Evolutionary conservation across 169 alveolate species (phyloP).

Genomic region (Cryptosporidium muris): DNA sequence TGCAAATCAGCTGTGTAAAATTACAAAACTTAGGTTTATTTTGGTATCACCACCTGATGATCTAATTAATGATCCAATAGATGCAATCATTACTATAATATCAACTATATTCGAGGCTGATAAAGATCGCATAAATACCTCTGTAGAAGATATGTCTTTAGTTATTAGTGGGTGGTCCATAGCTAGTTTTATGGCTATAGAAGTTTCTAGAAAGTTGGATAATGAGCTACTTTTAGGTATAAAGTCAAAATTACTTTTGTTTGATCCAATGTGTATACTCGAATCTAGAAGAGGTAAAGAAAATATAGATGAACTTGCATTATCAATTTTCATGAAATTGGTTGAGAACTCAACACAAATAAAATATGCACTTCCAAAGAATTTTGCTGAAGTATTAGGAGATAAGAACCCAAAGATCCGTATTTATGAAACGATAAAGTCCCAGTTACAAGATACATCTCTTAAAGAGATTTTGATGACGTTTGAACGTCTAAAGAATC

Average conservation of each 20-base stretch:
- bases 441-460: background rate
- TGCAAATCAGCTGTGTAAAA: background rate
- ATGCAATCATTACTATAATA: background rate
- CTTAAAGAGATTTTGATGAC: conserved; percentile 2
- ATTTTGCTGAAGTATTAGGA: background rate
- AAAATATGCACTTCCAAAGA: conserved; percentile 2
- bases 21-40: conserved; percentile 22
- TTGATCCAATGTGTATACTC: conserved; percentile 39
- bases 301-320: conserved; percentile 37
- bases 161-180: conserved; percentile 54
- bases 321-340: conserved; percentile 15
- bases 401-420: conserved; percentile 6
- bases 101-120: background rate
- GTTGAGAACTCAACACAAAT: background rate
- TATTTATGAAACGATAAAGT: background rate
- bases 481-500: conserved; percentile 16
- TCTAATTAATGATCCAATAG: background rate
- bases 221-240: background rate
- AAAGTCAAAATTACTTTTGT: background rate
- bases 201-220: conserved; percentile 1
- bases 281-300: background rate
- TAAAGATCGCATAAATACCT: background rate
- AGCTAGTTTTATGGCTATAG: conserved; percentile 10
- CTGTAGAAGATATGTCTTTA: background rate
- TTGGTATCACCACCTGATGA: conserved; percentile 19